Percentiles rank a stretch among this genome's conserved stretches.
Evolutionary conservation across 2,329 filamentous ascomycete species (phyloP).

Genomic region (Xylaria multiplex): DNA sequence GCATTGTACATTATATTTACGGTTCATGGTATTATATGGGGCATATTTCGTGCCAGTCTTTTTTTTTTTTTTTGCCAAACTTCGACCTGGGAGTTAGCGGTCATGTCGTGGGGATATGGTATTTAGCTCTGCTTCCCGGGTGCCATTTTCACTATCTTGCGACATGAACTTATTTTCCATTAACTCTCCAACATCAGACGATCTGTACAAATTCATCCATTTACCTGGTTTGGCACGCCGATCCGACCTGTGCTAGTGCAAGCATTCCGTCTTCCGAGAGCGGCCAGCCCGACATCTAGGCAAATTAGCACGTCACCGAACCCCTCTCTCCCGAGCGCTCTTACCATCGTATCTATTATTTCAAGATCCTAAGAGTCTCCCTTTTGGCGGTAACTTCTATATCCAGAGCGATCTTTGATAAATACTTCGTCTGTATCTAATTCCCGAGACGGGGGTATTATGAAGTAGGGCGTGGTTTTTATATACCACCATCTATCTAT

Average conservation of each 20-base stretch:
- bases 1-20: slow-evolving; percentile 25
- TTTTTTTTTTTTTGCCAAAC: not conserved
- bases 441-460: not conserved
- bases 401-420: not conserved
- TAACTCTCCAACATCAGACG: not conserved
- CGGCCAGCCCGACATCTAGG: too few species aligned
- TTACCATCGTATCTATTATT: not conserved
- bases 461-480: not conserved
- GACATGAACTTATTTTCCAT: not conserved
- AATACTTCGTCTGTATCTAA: not conserved
- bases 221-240: not conserved
- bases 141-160: not conserved
- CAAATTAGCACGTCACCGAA: not conserved
- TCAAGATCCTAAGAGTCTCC: not conserved
- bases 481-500: not conserved
- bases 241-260: not conserved
- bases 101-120: not conserved
- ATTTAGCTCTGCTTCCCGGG: not conserved
- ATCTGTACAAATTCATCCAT: not conserved
- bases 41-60: not conserved
- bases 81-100: not conserved
- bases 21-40: not conserved
- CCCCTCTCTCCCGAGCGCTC: not conserved
- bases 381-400: not conserved
- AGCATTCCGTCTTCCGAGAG: not conserved